These are phyloP conservation scores for Gentiana dahurica DNA, from an alignment of 257 asterid genomes.

Conservation along the genomic window DNA sequence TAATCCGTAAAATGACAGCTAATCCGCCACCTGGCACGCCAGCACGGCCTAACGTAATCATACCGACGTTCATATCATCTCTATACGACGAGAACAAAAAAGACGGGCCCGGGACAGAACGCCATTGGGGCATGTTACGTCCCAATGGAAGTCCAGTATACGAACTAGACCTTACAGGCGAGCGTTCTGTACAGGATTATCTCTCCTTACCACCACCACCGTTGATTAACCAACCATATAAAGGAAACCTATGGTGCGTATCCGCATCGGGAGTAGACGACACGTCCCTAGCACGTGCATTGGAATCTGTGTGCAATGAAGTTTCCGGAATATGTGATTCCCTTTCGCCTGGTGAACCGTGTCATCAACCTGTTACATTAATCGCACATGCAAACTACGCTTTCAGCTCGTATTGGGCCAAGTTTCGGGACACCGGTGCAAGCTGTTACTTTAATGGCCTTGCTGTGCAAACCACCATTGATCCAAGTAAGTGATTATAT, in stretches of 20 bases:
- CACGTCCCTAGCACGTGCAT: conserved; percentile 24
- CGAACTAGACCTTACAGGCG: conserved; percentile 52
- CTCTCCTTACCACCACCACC: conserved; percentile 18
- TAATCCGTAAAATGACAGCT: conserved; percentile 29
- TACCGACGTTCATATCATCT: conserved; percentile 52
- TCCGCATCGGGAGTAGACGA: conserved; percentile 12
- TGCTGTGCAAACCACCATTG: conserved; percentile 19
- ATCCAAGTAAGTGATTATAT: conserved; percentile 22
- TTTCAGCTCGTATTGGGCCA: conserved; percentile 68
- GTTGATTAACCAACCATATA: conserved; percentile 35
- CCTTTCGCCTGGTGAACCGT: conserved; percentile 41
- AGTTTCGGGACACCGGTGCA: conserved; percentile 24
- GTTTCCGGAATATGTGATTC: conserved; percentile 49
- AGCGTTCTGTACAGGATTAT: conserved; percentile 11
- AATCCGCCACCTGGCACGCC: conserved; percentile 56
- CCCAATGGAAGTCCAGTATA: conserved; percentile 34
- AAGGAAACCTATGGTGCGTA: conserved; percentile 70
- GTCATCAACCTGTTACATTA: conserved; percentile 53
- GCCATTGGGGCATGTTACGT: conserved; percentile 62
- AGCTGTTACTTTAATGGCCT: conserved; percentile 28
- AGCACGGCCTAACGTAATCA: conserved; percentile 41
- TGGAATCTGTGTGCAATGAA: conserved; percentile 33
- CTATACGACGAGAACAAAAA: conserved; percentile 56
- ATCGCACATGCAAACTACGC: conserved; percentile 64
- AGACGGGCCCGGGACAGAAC: conserved; percentile 51